phyloP scores from a whole-genome alignment of 2,329 filamentous ascomycete species.

The Coleophoma crateriformis region DNA sequence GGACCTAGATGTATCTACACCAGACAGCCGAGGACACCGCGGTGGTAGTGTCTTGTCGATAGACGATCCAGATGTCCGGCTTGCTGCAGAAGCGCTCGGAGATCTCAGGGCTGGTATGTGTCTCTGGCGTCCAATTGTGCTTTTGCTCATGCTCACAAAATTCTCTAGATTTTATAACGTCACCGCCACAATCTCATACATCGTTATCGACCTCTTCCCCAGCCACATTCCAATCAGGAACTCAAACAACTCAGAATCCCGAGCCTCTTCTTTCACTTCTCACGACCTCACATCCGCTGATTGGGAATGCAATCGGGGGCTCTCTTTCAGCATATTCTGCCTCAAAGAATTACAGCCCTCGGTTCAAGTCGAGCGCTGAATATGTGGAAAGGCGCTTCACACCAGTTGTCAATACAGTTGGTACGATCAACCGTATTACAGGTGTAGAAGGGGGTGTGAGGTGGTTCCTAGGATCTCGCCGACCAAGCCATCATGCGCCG shows the following conservation, averaged over 20 bases:
- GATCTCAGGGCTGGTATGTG: constrained; percentile 66
- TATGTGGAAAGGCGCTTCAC: constrained; percentile 86
- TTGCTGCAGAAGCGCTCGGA: constrained; percentile 71
- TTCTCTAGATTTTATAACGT: constrained; percentile 58
- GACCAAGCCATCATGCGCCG: constrained; percentile 21
- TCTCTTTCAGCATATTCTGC: constrained; percentile 81
- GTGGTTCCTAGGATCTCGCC: constrained; percentile 66
- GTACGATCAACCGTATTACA: constrained; percentile 75
- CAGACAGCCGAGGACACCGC: constrained; percentile 19
- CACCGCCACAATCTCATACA: constrained; percentile 38
- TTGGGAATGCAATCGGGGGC: constrained; percentile 79
- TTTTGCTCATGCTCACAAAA: constrained; percentile 13
- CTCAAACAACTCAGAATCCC: constrained; percentile 32
- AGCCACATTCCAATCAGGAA: constrained; percentile 24
- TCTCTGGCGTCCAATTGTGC: constrained; percentile 3
- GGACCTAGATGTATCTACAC: constrained; percentile 20
- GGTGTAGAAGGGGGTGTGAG: constrained; percentile 84
- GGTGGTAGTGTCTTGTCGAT: constrained; percentile 33
- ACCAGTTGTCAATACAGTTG: constrained; percentile 81
- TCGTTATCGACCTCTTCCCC: constrained; percentile 25
- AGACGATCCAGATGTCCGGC: constrained; percentile 61
- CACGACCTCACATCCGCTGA: constrained; percentile 80
- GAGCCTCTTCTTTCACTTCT: constrained; percentile 84
- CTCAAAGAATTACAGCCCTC: constrained; percentile 85
- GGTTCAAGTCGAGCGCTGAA: constrained; percentile 84